Conservation (phyloP, 345 rosid species). For the Gynandropsis gynandra region DNA sequence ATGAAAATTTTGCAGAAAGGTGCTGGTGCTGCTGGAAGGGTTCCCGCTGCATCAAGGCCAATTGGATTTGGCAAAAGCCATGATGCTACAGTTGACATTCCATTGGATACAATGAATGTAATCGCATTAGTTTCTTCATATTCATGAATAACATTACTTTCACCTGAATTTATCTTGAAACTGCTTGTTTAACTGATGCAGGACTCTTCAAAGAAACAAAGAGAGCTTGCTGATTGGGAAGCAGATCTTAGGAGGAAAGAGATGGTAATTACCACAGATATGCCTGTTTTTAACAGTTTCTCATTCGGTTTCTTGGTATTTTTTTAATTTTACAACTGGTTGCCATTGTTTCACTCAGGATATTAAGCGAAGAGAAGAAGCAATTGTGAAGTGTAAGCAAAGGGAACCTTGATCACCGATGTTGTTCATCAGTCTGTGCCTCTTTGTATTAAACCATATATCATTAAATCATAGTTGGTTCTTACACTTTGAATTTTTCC, state of each 20-base stretch:
- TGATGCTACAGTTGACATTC: slow-evolving; percentile 87
- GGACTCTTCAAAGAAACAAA: slow-evolving; percentile 67
- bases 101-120: slow-evolving; percentile 75
- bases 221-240: slow-evolving; percentile 83
- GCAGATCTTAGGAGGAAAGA: slow-evolving; percentile 86
- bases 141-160: background rate
- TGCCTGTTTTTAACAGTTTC: background rate
- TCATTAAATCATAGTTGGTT: background rate
- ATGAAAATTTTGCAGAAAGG: slow-evolving; percentile 47
- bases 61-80: slow-evolving; percentile 56
- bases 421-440: background rate
- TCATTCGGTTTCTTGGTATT: background rate
- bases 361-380: slow-evolving; percentile 66
- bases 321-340: background rate
- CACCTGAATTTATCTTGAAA: slow-evolving; percentile 13
- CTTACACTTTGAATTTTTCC: slow-evolving; percentile 9
- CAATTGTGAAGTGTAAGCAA: slow-evolving; percentile 43
- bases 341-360: slow-evolving; percentile 15
- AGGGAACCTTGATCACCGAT: background rate
- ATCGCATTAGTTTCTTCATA: slow-evolving; percentile 9
- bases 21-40: slow-evolving; percentile 41
- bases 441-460: background rate
- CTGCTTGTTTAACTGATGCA: slow-evolving; percentile 25
- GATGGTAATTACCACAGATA: slow-evolving; percentile 33
- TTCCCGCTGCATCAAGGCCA: slow-evolving; percentile 53